Conservation (phyloP, 306 rosid species). For the Pyrus communis region DNA sequence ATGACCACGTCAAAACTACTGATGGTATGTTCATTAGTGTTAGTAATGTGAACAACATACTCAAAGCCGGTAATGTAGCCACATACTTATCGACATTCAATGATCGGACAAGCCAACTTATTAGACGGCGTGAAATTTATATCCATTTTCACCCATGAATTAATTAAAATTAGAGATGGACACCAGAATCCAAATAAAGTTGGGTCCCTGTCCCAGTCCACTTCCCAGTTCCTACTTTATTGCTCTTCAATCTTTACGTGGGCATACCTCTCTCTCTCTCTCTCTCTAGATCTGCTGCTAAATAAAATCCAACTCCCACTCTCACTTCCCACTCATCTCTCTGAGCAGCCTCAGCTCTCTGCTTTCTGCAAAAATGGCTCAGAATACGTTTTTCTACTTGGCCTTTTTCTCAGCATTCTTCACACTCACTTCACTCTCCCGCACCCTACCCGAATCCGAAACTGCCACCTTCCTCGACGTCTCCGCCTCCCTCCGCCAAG, state of each 20-base stretch:
- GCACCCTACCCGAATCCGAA: conserved; percentile 16
- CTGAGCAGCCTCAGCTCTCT: background rate
- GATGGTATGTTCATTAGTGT: too few species aligned
- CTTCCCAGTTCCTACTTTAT: background rate
- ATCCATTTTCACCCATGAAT: background rate
- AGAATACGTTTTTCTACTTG: background rate
- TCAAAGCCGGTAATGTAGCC: background rate
- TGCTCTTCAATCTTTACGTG: background rate
- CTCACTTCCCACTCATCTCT: background rate
- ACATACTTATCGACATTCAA: background rate
- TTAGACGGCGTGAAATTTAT: background rate
- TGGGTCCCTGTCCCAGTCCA: background rate
- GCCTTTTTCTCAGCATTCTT: conserved; percentile 13
- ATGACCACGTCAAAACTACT: too few species aligned
- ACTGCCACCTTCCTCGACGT: conserved; percentile 42
- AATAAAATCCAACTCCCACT: conserved; percentile 27
- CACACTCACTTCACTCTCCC: conserved; percentile 14
- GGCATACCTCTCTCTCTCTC: background rate
- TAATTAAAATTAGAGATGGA: background rate
- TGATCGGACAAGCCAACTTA: background rate
- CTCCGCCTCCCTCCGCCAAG: conserved; percentile 44
- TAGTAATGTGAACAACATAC: too few species aligned
- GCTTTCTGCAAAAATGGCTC: conserved; percentile 35
- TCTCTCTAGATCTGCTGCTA: background rate
- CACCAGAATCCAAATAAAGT: background rate